These are phyloP conservation scores for Acacia acuminata DNA, from an alignment of 306 rosid species.

Conservation along the genomic window DNA sequence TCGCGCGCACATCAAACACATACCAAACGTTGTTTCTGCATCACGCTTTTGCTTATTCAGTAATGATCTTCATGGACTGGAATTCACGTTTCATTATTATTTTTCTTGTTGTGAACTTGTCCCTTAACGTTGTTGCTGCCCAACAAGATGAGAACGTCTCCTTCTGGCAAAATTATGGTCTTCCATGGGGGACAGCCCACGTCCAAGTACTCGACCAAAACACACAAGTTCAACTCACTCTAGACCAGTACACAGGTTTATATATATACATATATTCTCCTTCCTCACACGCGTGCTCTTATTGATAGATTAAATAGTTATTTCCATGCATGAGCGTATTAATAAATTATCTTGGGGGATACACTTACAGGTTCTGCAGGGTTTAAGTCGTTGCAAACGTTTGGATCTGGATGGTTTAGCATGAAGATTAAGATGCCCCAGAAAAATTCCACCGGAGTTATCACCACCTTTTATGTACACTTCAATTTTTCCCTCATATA, in stretches of 20 bases:
- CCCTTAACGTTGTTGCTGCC: not conserved
- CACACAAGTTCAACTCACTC: conserved; percentile 16
- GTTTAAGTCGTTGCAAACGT: conserved; percentile 9
- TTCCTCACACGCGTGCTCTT: not conserved
- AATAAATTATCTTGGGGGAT: not conserved
- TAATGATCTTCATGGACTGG: not conserved
- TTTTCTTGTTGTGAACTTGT: not conserved
- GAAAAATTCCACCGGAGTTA: conserved; percentile 13
- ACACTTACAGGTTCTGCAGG: conserved; percentile 14
- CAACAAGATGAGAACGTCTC: not conserved
- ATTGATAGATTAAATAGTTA: no score
- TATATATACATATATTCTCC: no score
- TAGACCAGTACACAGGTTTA: conserved; percentile 34
- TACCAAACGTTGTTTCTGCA: no score
- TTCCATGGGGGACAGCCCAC: conserved; percentile 17
- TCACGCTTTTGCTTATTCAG: no score
- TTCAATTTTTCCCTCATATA: no score
- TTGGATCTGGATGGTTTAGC: conserved; percentile 32
- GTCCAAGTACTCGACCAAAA: conserved; percentile 11
- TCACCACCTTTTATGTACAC: conserved; percentile 38
- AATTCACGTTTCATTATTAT: not conserved
- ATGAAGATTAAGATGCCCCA: conserved; percentile 25
- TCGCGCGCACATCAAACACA: no score
- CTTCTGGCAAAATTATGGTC: conserved; percentile 19
- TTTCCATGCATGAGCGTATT: not conserved